These are phyloP conservation scores for Solanum tarapatanum DNA, from an alignment of 257 asterid species.

Conservation along the genomic window DNA sequence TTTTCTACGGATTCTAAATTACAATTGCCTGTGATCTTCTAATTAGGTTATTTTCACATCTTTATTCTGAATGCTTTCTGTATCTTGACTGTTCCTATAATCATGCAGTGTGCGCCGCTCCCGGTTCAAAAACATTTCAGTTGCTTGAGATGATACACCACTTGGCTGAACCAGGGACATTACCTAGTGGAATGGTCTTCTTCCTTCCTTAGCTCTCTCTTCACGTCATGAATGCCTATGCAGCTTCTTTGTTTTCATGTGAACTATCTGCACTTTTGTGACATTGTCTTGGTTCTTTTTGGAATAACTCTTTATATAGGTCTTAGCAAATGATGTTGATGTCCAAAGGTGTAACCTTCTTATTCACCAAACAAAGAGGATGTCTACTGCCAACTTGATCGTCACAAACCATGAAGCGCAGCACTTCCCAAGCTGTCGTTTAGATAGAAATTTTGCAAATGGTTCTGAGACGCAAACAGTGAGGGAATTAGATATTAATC, in stretches of 20 bases:
- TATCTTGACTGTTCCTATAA: slow-evolving; percentile 15
- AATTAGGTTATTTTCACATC: neutral
- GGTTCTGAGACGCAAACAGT: slow-evolving; percentile 22
- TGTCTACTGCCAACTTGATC: slow-evolving; percentile 75
- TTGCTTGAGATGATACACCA: slow-evolving; percentile 74
- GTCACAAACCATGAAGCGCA: slow-evolving; percentile 85
- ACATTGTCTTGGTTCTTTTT: neutral
- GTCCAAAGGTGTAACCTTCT: slow-evolving; percentile 81
- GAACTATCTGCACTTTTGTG: neutral
- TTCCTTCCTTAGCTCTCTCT: slow-evolving; percentile 2
- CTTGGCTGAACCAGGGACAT: slow-evolving; percentile 43
- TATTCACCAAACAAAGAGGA: slow-evolving; percentile 74
- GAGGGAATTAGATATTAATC: slow-evolving; percentile 24
- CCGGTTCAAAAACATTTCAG: slow-evolving; percentile 75
- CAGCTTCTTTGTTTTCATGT: neutral
- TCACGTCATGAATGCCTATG: neutral
- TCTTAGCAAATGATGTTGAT: slow-evolving; percentile 75
- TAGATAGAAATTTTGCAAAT: slow-evolving; percentile 18
- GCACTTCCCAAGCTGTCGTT: slow-evolving; percentile 71
- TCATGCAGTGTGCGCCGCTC: slow-evolving; percentile 82
- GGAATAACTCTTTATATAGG: slow-evolving; percentile 13
- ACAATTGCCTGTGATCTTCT: neutral
- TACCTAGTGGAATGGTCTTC: slow-evolving; percentile 64
- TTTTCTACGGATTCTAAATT: neutral
- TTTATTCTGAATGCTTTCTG: neutral